Percentiles rank a stretch among this genome's conserved stretches.
phyloP scores from a whole-genome alignment of 1,284 basidiomycete species.

The Ceratobasidium sp. region DNA sequence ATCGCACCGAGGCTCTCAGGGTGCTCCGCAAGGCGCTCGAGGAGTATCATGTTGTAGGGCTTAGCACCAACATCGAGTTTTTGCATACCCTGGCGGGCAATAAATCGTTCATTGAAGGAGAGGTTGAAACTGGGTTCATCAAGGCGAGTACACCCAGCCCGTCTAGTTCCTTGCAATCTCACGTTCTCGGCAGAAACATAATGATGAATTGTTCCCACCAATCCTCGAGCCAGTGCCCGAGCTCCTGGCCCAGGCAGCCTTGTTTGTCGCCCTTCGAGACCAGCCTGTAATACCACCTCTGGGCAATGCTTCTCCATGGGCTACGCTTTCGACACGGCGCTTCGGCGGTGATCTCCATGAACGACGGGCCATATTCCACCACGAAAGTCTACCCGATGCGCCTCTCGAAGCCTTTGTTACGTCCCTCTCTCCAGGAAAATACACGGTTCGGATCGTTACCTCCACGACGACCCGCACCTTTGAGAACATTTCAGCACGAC shows the following conservation, averaged over 20 bases:
- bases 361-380: conserved; percentile 67
- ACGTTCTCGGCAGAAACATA: conserved; percentile 72
- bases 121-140: conserved; percentile 95
- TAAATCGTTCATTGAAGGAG: conserved; percentile 77
- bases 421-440: conserved; percentile 33
- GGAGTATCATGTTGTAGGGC: conserved; percentile 91
- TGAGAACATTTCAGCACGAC: conserved; percentile 46
- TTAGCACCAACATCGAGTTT: conserved; percentile 92
- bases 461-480: conserved; percentile 30
- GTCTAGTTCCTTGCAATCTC: background rate
- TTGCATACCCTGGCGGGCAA: conserved; percentile 81
- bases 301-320: conserved; percentile 68
- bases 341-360: conserved; percentile 79
- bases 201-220: conserved; percentile 77
- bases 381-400: conserved; percentile 58
- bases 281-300: conserved; percentile 53
- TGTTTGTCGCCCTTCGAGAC: conserved; percentile 78
- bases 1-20: conserved; percentile 86
- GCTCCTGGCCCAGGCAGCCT: conserved; percentile 78
- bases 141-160: conserved; percentile 60
- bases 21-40: conserved; percentile 82
- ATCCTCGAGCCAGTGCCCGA: conserved; percentile 67
- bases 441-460: conserved; percentile 20
- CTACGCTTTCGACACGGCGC: conserved; percentile 71
- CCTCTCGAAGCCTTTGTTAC: conserved; percentile 37